These are phyloP conservation scores for Calonectria ilicicola DNA, from an alignment of 2,329 filamentous ascomycete species.

Conservation along the genomic window DNA sequence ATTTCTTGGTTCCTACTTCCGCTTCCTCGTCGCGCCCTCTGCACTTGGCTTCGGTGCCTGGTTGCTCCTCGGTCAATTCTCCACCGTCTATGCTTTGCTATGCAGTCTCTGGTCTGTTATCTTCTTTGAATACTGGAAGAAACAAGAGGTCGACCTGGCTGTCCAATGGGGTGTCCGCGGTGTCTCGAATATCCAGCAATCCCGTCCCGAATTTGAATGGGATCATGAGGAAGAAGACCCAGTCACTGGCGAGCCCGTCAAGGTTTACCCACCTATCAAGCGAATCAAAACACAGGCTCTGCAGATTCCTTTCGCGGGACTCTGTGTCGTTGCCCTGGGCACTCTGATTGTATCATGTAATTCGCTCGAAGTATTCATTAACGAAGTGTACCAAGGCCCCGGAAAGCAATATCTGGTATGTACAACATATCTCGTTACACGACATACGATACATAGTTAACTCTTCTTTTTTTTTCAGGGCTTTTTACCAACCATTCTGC, in stretches of 20 bases:
- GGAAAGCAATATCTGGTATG: constrained; percentile 84
- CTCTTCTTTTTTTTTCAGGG: constrained; percentile 61
- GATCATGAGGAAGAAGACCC: constrained; percentile 83
- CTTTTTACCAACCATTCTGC: constrained; percentile 88
- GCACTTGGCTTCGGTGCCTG: constrained; percentile 81
- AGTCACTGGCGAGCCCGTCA: constrained; percentile 82
- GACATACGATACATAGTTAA: constrained; percentile 20
- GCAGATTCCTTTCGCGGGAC: constrained; percentile 85
- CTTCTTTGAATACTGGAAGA: constrained; percentile 97
- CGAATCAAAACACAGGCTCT: constrained; percentile 82
- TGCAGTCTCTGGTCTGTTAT: constrained; percentile 89
- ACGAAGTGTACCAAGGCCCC: constrained; percentile 90
- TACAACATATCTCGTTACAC: constrained; percentile 43
- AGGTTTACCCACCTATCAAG: constrained; percentile 81
- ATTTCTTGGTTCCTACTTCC: constrained; percentile 91
- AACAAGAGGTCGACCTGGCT: constrained; percentile 87
- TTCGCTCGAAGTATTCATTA: constrained; percentile 94
- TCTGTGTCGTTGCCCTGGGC: constrained; percentile 79
- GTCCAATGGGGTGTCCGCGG: constrained; percentile 91
- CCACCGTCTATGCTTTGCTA: constrained; percentile 80
- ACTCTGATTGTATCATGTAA: constrained; percentile 89
- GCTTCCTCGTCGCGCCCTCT: constrained; percentile 85
- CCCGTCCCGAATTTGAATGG: constrained; percentile 81
- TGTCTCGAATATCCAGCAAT: constrained; percentile 84
- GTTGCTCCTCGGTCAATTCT: constrained; percentile 88